These are phyloP conservation scores for Acanthamoeba royreba DNA, from an alignment of 208 protist species.

Conservation along the genomic window DNA sequence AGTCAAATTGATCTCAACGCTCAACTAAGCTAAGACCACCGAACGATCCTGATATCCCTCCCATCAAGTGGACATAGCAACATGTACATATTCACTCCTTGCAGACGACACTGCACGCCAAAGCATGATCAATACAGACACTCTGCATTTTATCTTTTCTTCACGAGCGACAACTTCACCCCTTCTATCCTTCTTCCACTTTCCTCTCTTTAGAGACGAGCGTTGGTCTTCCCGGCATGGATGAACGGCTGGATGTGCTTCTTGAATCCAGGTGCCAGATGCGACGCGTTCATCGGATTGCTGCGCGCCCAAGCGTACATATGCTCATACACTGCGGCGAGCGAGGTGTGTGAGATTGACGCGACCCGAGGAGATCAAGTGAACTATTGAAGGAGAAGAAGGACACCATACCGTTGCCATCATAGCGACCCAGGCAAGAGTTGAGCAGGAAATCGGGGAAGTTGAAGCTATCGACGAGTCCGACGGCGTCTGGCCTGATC, in stretches of 20 bases:
- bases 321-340: slow-evolving; percentile 50
- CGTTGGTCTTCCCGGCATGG: neutral
- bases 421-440: slow-evolving; percentile 48
- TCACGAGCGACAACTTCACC: too few relatives aligned
- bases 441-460: slow-evolving; percentile 55
- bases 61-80: too few relatives aligned
- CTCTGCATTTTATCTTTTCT: too few relatives aligned
- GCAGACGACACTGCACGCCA: too few relatives aligned
- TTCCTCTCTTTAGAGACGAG: neutral
- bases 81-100: too few relatives aligned
- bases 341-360: neutral
- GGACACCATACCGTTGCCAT: slow-evolving; percentile 5
- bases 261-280: neutral
- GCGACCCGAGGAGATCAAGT: neutral
- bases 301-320: slow-evolving; percentile 45
- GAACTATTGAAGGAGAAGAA: neutral
- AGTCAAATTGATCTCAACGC: too few relatives aligned
- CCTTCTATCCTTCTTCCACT: too few relatives aligned
- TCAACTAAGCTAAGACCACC: too few relatives aligned
- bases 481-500: slow-evolving; percentile 56
- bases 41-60: too few relatives aligned
- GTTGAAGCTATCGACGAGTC: slow-evolving; percentile 60
- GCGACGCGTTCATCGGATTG: slow-evolving; percentile 53
- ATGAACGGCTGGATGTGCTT: neutral
- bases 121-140: too few relatives aligned